Percentiles rank a stretch among this genome's conserved stretches.
phyloP scores from a whole-genome alignment of 2,329 filamentous ascomycete species.

The Elsinoe necatrix region DNA sequence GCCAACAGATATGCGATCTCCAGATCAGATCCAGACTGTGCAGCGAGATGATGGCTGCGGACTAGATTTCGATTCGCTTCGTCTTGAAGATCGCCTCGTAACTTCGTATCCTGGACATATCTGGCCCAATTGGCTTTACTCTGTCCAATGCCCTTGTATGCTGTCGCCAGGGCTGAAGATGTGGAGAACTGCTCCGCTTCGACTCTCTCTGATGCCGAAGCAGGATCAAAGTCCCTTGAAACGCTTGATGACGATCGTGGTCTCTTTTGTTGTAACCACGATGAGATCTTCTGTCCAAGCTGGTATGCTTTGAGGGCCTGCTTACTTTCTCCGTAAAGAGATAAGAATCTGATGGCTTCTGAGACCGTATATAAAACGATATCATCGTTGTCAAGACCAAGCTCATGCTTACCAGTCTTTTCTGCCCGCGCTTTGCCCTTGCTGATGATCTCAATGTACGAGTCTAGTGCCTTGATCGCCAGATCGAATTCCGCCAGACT shows the following conservation, averaged over 20 bases:
- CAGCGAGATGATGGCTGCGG: constrained; percentile 42
- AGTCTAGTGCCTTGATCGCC: constrained; percentile 82
- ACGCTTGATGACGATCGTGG: constrained; percentile 22
- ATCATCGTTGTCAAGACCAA: constrained; percentile 68
- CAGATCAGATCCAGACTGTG: constrained; percentile 45
- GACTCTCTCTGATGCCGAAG: constrained; percentile 24
- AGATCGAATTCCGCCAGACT: constrained; percentile 86
- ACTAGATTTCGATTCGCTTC: constrained; percentile 70
- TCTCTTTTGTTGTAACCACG: constrained; percentile 59
- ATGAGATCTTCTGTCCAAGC: constrained; percentile 62
- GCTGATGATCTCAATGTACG: constrained; percentile 80
- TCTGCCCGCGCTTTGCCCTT: constrained; percentile 75
- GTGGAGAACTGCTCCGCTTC: constrained; percentile 41
- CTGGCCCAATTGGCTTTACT: constrained; percentile 82
- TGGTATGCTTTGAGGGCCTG: constrained; percentile 72
- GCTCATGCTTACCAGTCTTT: constrained; percentile 61
- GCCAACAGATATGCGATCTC: constrained; percentile 73
- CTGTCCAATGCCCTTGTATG: constrained; percentile 79
- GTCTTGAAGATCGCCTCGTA: constrained; percentile 63
- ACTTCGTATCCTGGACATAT: constrained; percentile 65
- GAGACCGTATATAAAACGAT: constrained; percentile 69
- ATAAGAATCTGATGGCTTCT: constrained; percentile 71
- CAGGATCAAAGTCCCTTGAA: constrained; percentile 19
- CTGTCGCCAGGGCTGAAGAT: constrained; percentile 54
- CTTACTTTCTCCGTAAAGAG: constrained; percentile 65